These are phyloP conservation scores for Fusarium nygamai DNA, from an alignment of 2,329 filamentous ascomycete species.

Conservation along the genomic window DNA sequence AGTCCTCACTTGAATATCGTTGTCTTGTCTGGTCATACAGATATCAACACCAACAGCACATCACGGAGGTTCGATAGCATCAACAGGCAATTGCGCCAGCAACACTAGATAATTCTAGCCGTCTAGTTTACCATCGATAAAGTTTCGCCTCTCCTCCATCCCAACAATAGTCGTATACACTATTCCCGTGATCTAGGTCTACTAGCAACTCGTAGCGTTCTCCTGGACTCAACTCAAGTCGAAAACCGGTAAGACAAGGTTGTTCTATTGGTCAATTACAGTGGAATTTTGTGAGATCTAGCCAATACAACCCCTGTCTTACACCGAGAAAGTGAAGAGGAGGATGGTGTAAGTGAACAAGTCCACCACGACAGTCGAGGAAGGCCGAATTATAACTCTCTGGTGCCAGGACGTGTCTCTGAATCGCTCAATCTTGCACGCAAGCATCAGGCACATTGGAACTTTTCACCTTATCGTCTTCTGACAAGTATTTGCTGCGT, in stretches of 20 bases:
- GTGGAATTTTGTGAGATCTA: slow-evolving; percentile 25
- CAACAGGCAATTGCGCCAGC: slow-evolving; percentile 9
- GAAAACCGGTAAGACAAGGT: slow-evolving; percentile 45
- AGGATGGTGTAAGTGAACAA: slow-evolving; percentile 53
- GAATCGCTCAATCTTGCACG: slow-evolving; percentile 52
- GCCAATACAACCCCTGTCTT: slow-evolving; percentile 42
- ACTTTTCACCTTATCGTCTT: slow-evolving; percentile 53
- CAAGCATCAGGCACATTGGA: slow-evolving; percentile 53
- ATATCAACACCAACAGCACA: slow-evolving; percentile 15
- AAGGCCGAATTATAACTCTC: slow-evolving; percentile 53
- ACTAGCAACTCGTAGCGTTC: slow-evolving; percentile 23
- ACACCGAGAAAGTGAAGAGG: slow-evolving; percentile 30
- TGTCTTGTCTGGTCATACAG: neutral
- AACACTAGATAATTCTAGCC: neutral
- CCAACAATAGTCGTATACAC: slow-evolving; percentile 21
- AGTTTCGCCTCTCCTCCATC: slow-evolving; percentile 9
- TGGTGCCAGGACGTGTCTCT: slow-evolving; percentile 51
- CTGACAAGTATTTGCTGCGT: slow-evolving; percentile 49
- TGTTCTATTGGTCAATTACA: slow-evolving; percentile 43
- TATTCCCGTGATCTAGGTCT: slow-evolving; percentile 14
- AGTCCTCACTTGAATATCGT: neutral
- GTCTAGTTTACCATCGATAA: slow-evolving; percentile 16
- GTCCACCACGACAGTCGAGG: slow-evolving; percentile 48
- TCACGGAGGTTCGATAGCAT: neutral
- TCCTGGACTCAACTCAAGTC: slow-evolving; percentile 10